Base-by-base conservation (phyloP, 805 yeast species). In the Saccharomycopsis capsularis region DNA sequence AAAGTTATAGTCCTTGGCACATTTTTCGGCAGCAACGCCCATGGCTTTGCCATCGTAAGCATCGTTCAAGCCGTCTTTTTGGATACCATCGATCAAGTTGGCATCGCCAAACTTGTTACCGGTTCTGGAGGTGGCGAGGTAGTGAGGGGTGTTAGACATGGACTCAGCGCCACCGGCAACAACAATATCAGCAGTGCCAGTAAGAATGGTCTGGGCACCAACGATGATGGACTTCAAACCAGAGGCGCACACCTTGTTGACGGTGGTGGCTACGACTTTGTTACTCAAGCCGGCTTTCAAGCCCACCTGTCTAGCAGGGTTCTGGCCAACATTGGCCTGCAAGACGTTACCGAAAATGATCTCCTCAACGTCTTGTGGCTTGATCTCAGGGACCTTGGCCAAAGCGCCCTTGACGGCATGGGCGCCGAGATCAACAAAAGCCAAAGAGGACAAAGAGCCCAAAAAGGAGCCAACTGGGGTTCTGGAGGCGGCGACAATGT, bases 121-220 rank as follows among this genome's bases (percentile, higher is more conserved):
- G 41, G 72, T 62, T 71, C 99, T 85, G 39, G 93, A 89, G 50
- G 79, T 64, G 51, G 95, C 93, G 49, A 87, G 63, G 65, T 91
- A 91, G 75, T 90, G 91, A 47, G 99, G 99, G 32, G 90, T 79
- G 65, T 93, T 91, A 52, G 96, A 74, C 99, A 93, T 91, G 51
- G 95, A 84, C 71, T 93, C 99, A 58, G 96, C 93, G 63, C 99
- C 99, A 58, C 98, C 99, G 30, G 93, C 95, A 57, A 93, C 85
- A 41, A 93, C 93, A 52, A 93, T 82, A 62, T 90, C 96, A 49
- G 96, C 95, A 55, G 76, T 73, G 47, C 98, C 97, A 56, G 93
- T 77, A 63, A 85, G 67, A 59, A 91, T 90, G 46, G 90, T 72
- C 71, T 90, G 98, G 37, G 97, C 89, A 55, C 86, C 99, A 52